These are phyloP conservation scores for Podospora pseudocomata DNA, from an alignment of 495 filamentous ascomycete genomes.

Conservation along the genomic window DNA sequence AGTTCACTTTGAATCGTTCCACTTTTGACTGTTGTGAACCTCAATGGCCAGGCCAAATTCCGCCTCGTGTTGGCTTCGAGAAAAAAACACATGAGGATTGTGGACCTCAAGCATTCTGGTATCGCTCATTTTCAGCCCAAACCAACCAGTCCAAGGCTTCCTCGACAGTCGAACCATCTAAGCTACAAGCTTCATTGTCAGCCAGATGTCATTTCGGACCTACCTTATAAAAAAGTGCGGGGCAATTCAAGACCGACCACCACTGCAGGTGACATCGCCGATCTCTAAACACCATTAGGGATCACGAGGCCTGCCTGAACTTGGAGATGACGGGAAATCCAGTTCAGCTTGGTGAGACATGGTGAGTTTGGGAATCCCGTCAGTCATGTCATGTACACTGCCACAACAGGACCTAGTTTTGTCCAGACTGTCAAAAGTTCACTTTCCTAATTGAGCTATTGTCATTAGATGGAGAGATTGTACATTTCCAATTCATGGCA, in stretches of 20 bases:
- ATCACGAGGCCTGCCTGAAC: neutral
- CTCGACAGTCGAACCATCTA: neutral
- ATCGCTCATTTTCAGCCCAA: too few species aligned
- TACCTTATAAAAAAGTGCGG: neutral
- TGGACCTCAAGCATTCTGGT: too few species aligned
- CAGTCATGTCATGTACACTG: neutral
- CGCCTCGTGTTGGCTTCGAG: neutral
- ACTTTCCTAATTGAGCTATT: neutral
- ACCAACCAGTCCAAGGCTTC: neutral
- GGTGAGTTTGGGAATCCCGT: neutral
- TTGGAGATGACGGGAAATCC: neutral
- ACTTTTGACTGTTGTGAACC: slow-evolving; percentile 10
- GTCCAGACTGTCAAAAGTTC: neutral
- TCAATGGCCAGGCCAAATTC: neutral
- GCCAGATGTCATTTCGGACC: neutral
- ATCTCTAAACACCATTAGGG: neutral
- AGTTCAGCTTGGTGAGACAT: neutral
- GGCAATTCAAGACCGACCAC: neutral
- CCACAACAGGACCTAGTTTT: neutral
- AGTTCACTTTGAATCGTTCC: neutral
- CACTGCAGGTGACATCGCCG: neutral
- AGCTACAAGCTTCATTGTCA: neutral
- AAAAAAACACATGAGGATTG: neutral
- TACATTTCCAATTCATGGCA: neutral
- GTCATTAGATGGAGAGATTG: neutral